Percentiles rank a stretch among this genome's conserved stretches.
These are phyloP conservation scores for Leishmania martiniquensis DNA, from an alignment of 208 protist genomes.

Conservation along the genomic window DNA sequence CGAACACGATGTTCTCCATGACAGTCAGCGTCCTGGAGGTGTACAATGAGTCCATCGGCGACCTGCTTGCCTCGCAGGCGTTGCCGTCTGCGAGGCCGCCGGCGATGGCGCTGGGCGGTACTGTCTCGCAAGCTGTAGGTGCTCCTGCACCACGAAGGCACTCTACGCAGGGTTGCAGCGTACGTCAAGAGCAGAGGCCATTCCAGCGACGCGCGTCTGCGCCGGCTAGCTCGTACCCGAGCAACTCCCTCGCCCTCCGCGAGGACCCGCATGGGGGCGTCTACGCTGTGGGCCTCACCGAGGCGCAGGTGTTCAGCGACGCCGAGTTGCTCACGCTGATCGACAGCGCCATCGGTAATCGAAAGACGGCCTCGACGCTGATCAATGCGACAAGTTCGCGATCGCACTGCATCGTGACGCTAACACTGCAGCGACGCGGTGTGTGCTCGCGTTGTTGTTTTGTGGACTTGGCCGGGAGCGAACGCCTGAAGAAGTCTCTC, in stretches of 20 bases:
- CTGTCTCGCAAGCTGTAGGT: not conserved
- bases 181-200: not conserved
- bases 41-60: slow-evolving; percentile 94
- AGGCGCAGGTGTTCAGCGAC: slow-evolving; percentile 61
- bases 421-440: slow-evolving; percentile 73
- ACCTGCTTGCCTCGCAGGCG: slow-evolving; percentile 60
- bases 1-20: slow-evolving; percentile 26
- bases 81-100: not conserved
- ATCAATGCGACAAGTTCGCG: slow-evolving; percentile 94
- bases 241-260: slow-evolving; percentile 65
- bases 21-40: slow-evolving; percentile 91
- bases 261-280: slow-evolving; percentile 85
- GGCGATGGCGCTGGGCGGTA: not conserved
- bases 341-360: slow-evolving; percentile 77
- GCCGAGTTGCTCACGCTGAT: slow-evolving; percentile 80
- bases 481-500: slow-evolving; percentile 89
- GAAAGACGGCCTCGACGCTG: slow-evolving; percentile 92
- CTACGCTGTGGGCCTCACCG: slow-evolving; percentile 79
- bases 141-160: not conserved
- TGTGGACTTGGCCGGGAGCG: slow-evolving; percentile 95
- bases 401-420: slow-evolving; percentile 93
- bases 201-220: slow-evolving; percentile 6
- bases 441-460: slow-evolving; percentile 83
- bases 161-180: not conserved
- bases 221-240: not conserved